Evolutionary conservation across 805 yeast species (phyloP), one percentile per base, ranked within the genome.

Genomic region (Saccharomycopsis sp.): DNA sequence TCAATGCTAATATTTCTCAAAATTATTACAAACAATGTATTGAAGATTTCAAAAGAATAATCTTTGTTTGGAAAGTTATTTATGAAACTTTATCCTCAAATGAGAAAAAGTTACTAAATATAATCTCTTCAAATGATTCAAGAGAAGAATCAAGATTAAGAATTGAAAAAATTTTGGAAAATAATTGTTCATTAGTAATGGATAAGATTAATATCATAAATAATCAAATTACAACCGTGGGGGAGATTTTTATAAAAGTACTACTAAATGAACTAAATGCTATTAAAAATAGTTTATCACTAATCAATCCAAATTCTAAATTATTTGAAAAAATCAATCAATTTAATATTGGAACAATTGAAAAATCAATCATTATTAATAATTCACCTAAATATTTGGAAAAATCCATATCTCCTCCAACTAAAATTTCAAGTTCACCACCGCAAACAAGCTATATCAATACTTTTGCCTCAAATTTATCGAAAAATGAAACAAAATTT

Each of bases 261-360:
- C 28, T 39, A 12, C 34, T 29, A 8, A 41, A 39, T 23, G 49
- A 45, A 26, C 19, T 42, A 15, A 35, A 29, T n/a, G 46, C 46
- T 13, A 27, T 39, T 8, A 12, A 25, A 3, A 32, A 28, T 14
- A 26, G 39, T n/a, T 31, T 45, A 8, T 33, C 32, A 31, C n/a
- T 39, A n/a, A 21, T 45, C 14, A 36, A 31, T 26, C 41, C 45
- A 5, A 21, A 3, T n/a, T n/a, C n/a, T n/a, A n/a, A n/a, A n/a
- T n/a, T n/a, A n/a, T n/a, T n/a, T n/a, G n/a, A n/a, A n/a, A n/a
- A n/a, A n/a, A n/a, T n/a, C n/a, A n/a, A n/a, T n/a, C n/a, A n/a
- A n/a, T n/a, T n/a, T n/a, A n/a, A n/a, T n/a, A n/a, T n/a, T n/a
- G n/a, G n/a, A n/a, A n/a, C n/a, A n/a, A n/a, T n/a, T n/a, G n/a